A percentile compares a stretch with the other conserved stretches of the same genome.
phyloP scores from a whole-genome alignment of 2,329 filamentous ascomycete genomes.

The Orbilia quercus region DNA sequence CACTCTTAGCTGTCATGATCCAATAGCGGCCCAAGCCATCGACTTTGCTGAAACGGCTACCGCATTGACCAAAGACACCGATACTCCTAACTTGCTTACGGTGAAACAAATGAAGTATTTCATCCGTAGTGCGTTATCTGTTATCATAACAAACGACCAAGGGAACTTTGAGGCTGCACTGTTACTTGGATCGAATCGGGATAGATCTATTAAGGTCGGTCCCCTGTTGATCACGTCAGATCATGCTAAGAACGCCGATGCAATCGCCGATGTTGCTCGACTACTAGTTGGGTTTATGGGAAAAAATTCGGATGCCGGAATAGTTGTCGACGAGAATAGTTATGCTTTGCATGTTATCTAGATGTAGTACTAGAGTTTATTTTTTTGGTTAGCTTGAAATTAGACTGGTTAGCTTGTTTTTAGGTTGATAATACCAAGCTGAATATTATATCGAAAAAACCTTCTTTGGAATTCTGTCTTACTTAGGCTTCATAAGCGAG shows the following conservation, averaged over 20 bases:
- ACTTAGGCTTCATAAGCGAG: too few relatives aligned
- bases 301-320: neutral
- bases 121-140: slow-evolving; percentile 20
- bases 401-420: too few relatives aligned
- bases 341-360: slow-evolving; percentile 13
- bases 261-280: slow-evolving; percentile 2
- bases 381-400: too few relatives aligned
- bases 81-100: neutral
- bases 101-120: neutral
- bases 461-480: too few relatives aligned
- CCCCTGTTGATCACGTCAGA: slow-evolving; percentile 12
- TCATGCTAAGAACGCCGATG: neutral
- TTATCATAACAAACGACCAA: slow-evolving; percentile 1
- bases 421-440: too few relatives aligned
- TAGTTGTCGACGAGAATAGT: slow-evolving; percentile 6
- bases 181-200: slow-evolving; percentile 15
- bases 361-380: too few relatives aligned
- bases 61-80: too few relatives aligned
- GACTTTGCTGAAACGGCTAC: too few relatives aligned
- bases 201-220: slow-evolving; percentile 11
- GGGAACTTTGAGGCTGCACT: slow-evolving; percentile 15
- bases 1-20: slow-evolving; percentile 6
- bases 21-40: neutral
- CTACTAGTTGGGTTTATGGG: slow-evolving; percentile 24
- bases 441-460: too few relatives aligned